Evolutionary conservation across 345 rosid genomes (phyloP).

Genomic region (Passiflora organensis): DNA sequence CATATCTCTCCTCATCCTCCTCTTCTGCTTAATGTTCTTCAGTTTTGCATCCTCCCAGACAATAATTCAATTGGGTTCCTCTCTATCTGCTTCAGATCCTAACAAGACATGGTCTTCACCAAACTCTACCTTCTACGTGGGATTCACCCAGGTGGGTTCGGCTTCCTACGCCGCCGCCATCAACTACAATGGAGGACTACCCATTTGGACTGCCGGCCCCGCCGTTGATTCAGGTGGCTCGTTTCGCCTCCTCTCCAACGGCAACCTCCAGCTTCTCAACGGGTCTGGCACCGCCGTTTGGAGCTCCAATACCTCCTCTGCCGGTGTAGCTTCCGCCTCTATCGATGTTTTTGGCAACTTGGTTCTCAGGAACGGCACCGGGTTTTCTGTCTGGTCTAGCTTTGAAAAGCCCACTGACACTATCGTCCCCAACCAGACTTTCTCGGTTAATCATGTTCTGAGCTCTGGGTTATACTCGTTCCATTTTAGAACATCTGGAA

Average conservation of each 20-base stretch:
- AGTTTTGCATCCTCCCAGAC: conserved; percentile 8
- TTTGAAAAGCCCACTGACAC: conserved; percentile 47
- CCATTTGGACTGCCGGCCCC: conserved; percentile 48
- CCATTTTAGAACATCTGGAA: conserved; percentile 32
- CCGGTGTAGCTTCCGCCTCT: conserved; percentile 44
- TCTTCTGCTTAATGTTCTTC: conserved; percentile 1
- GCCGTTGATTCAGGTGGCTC: conserved; percentile 43
- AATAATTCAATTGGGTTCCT: conserved; percentile 30
- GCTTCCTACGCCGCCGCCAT: conserved; percentile 39
- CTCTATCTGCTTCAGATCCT: conserved; percentile 36
- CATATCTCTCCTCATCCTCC: background rate
- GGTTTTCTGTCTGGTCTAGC: conserved; percentile 45
- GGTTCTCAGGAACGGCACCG: conserved; percentile 17
- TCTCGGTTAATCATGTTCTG: conserved; percentile 21
- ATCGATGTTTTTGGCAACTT: conserved; percentile 51
- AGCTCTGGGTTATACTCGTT: conserved; percentile 49
- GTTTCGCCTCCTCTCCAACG: conserved; percentile 41
- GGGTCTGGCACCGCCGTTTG: conserved; percentile 52
- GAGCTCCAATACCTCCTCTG: conserved; percentile 41
- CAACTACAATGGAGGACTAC: conserved; percentile 37
- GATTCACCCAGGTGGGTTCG: conserved; percentile 34
- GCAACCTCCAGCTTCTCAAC: conserved; percentile 51
- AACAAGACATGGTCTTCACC: conserved; percentile 40
- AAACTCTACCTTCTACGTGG: conserved; percentile 31
- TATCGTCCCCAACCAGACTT: conserved; percentile 45